Evolutionary conservation across 164 flowering plant species (phyloP), one percentile per base, ranked within the genome.

Genomic region (Kingdonia uniflora): DNA sequence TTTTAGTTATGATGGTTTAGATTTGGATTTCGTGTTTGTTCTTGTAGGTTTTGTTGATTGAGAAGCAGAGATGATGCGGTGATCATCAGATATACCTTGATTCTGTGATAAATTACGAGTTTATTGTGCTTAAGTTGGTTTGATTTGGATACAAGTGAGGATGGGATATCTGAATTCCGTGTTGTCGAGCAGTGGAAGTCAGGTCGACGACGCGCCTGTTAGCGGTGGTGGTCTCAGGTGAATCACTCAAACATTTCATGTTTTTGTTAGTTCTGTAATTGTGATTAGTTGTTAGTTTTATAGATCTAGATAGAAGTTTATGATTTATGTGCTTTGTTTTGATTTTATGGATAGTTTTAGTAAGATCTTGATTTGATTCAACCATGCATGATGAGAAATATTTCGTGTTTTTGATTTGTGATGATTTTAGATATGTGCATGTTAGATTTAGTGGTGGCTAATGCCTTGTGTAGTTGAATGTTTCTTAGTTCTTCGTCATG

Each of bases 171-270:
- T 82, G 53, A 81, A 81, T 68, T 76, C 87, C 0, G 78, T 87
- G 12, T 62, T 90, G 25, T 74, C 90, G 13, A 61, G 85, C 14
- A 80, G 75, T 66, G 85, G 87, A 58, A 55, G 68, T 56, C 86
- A 74, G 47, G 80, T 64, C 25, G 91, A 80, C 38, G 87, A 82
- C 39, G 66, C 72, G 14, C 97, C 97, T 0, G 95, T 77, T 11
- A 80, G 75, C 62, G 97, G 97, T 15, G 95, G 97, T 0, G 97
- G 97, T 29, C 85, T 84, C 61, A 90, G 97, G 97, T 90, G 26
- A 44, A n/a, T 43, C 0, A 19, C 19, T 22, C 2, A 12, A 19
- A 16, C 41, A 8, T 44, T 13, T 16, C 1, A 44, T 17, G 20
- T 17, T 16, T 15, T 16, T 15, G 22, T 44, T 15, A 16, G 12